Base-by-base conservation (phyloP, 768 basidiomycete species). In the Mycena filopes region DNA sequence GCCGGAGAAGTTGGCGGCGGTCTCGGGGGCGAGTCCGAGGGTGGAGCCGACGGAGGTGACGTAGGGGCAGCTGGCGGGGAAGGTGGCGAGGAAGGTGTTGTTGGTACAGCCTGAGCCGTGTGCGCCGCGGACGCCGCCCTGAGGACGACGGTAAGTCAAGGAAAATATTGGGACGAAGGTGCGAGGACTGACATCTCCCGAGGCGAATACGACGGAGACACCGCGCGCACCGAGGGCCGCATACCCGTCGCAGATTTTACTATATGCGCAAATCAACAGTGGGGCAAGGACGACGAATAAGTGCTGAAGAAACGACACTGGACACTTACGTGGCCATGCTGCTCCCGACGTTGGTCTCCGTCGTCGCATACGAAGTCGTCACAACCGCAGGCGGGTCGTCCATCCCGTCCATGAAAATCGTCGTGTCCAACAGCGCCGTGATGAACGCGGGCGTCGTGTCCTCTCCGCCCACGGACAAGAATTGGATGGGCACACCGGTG, bases 391-490 rank as follows among this genome's bases (percentile, higher is more conserved):
- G 55, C 1, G 55, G 55, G 20, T 23, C 18, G 4, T 20, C 55
- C 8, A 57, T n/a, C n/a, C 55, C 55, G 31, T 57, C 55, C 7
- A 57, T 29, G 33, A 57, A 57, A 7, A 31, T 47, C 1, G 55
- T 47, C 43, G 55, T 57, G 45, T 57, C 43, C 26, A 57, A n/a
- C 15, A 57, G 16, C 12, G 43, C 18, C 15, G n/a, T n/a, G n/a
- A n/a, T n/a, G n/a, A n/a, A n/a, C n/a, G 31, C n/a, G 26, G n/a
- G 38, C 33, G n/a, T n/a, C n/a, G n/a, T 46, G 33, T 36, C 29
- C 81, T 42, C 80, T 83, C 7, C 55, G 1, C 54, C 54, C 9
- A 46, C 45, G 8, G 55, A 46, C 15, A 57, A 18, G 18, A 33
- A 57, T 36, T 31, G 28, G 2, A 36, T 1, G 16, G 55, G 55